Percentiles rank a stretch among this genome's conserved stretches.
Conservation (phyloP, 345 rosid species). For the Hypericum androsaemum region DNA sequence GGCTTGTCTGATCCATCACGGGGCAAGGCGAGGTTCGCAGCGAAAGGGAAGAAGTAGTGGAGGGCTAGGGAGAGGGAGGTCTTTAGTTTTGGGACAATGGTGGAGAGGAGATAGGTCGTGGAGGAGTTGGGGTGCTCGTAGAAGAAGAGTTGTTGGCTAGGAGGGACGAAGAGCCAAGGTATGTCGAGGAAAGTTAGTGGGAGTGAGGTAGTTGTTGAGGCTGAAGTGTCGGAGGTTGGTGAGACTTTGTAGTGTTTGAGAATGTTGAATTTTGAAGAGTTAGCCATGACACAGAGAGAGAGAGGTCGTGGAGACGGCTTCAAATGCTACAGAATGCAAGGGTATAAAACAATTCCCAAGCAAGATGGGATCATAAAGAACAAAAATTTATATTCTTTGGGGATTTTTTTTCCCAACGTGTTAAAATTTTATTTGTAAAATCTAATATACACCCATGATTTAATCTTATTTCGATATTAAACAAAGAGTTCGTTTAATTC, state of each 20-base stretch:
- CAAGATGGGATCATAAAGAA: too few relatives aligned
- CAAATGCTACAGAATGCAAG: too few relatives aligned
- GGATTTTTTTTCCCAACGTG: too few relatives aligned
- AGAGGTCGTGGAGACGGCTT: neutral
- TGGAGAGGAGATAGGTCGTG: constrained; percentile 21
- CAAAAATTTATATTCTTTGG: too few relatives aligned
- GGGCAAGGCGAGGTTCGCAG: constrained; percentile 17
- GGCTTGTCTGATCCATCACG: constrained; percentile 6
- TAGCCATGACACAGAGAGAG: constrained; percentile 12
- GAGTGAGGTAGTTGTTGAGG: constrained; percentile 7
- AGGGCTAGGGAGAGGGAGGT: constrained; percentile 43
- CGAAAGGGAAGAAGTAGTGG: constrained; percentile 32
- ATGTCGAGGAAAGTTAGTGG: constrained; percentile 39
- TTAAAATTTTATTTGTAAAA: too few relatives aligned
- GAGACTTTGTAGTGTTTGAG: constrained; percentile 10
- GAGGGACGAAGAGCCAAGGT: constrained; percentile 49
- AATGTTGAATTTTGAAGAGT: neutral
- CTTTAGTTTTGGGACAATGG: constrained; percentile 29
- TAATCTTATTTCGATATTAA: too few relatives aligned
- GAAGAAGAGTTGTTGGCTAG: constrained; percentile 39
- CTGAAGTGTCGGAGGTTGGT: constrained; percentile 15
- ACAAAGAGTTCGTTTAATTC: too few relatives aligned
- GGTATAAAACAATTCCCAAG: too few relatives aligned
- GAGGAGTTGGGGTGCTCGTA: constrained; percentile 24
- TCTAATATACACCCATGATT: too few relatives aligned